These are phyloP conservation scores for Wickerhamiella shivajii DNA, from an alignment of 805 yeast species.

Conservation along the genomic window DNA sequence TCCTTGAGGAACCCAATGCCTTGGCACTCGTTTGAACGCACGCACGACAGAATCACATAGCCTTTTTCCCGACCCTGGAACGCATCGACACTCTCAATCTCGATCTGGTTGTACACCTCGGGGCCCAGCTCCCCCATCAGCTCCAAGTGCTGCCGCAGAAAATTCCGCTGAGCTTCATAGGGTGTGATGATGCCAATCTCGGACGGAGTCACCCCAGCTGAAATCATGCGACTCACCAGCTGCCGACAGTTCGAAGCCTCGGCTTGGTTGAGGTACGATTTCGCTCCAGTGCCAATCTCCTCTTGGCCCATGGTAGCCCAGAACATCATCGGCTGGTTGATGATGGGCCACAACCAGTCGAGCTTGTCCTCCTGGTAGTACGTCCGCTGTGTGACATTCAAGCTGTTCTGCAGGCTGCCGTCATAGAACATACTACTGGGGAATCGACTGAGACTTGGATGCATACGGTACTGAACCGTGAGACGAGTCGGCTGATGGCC, in stretches of 20 bases:
- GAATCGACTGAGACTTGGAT: constrained; percentile 74
- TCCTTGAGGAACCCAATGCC: constrained; percentile 75
- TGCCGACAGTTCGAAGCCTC: constrained; percentile 85
- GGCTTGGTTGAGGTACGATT: constrained; percentile 66
- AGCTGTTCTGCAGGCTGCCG: constrained; percentile 85
- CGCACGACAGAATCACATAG: constrained; percentile 63
- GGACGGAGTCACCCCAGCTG: constrained; percentile 60
- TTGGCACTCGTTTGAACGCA: constrained; percentile 61
- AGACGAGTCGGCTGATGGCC: constrained; percentile 77
- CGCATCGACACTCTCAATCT: constrained; percentile 90
- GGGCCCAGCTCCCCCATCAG: constrained; percentile 53
- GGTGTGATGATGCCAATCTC: constrained; percentile 92
- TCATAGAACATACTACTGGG: constrained; percentile 87
- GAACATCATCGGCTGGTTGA: constrained; percentile 82
- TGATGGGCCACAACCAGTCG: constrained; percentile 55
- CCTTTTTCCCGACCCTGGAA: constrained; percentile 88
- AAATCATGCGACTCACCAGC: constrained; percentile 54
- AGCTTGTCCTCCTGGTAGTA: constrained; percentile 9
- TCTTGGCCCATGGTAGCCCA: constrained; percentile 86
- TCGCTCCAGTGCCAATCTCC: constrained; percentile 71
- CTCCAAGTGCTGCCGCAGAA: constrained; percentile 62
- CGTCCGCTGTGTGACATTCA: constrained; percentile 56
- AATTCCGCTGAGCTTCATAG: constrained; percentile 85
- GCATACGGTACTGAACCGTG: constrained; percentile 92
- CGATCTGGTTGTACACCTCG: constrained; percentile 54